Evolutionary conservation across 352 stramenopile species (phyloP).

Genomic region (Globisporangium cystogenes): DNA sequence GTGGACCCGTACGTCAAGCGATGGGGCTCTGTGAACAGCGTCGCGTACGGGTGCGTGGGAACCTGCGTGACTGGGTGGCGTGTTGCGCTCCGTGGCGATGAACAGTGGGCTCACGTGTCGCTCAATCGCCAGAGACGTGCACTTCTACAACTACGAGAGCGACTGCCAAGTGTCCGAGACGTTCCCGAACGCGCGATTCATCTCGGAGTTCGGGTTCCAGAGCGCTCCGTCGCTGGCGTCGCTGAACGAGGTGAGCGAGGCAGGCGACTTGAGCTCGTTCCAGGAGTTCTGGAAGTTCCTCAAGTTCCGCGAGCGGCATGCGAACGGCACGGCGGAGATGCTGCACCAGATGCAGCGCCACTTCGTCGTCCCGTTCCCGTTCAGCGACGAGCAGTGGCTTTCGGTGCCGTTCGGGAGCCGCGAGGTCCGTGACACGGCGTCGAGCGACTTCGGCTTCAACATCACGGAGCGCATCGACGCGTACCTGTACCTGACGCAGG

Average conservation of each 20-base stretch:
- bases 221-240: constrained; percentile 57
- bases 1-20: constrained; percentile 76
- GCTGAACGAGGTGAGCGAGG: constrained; percentile 39
- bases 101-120: background rate
- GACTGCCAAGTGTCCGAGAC: constrained; percentile 73
- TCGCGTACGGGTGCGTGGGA: constrained; percentile 43
- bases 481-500: constrained; percentile 71
- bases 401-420: constrained; percentile 11
- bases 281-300: constrained; percentile 65
- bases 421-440: constrained; percentile 1
- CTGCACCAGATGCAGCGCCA: constrained; percentile 56
- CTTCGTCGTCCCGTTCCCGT: constrained; percentile 68
- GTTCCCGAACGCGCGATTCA: constrained; percentile 68
- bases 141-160: constrained; percentile 81
- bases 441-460: constrained; percentile 29
- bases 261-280: constrained; percentile 60
- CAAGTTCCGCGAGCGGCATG: constrained; percentile 78
- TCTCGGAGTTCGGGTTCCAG: constrained; percentile 88
- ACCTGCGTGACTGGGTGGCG: too few species aligned
- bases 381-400: constrained; percentile 52
- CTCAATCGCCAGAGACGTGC: constrained; percentile 54
- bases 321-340: constrained; percentile 74
- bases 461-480: constrained; percentile 41
- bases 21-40: constrained; percentile 56
- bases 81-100: too few species aligned